Evolutionary conservation across 2,329 filamentous ascomycete genomes (phyloP).

Genomic region (Hyphodiscus sp.): DNA sequence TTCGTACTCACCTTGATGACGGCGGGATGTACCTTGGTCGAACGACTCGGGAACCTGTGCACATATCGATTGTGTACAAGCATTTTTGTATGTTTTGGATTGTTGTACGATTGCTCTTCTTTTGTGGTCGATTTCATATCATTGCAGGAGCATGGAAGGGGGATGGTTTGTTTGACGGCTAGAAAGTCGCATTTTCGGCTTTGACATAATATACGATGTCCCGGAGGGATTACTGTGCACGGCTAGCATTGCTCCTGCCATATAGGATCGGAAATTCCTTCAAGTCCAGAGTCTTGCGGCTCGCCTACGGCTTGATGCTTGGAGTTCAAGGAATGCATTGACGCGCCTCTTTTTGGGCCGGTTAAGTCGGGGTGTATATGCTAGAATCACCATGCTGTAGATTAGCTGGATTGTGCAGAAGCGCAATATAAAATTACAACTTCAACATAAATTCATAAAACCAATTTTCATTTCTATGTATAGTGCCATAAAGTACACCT

Average conservation of each 20-base stretch:
- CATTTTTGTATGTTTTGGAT: neutral
- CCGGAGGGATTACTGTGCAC: neutral
- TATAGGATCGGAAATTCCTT: neutral
- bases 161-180: neutral
- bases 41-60: neutral
- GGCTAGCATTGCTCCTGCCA: neutral
- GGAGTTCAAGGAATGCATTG: neutral
- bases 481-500: neutral
- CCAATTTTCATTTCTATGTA: neutral
- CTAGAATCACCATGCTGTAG: neutral
- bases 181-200: neutral
- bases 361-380: neutral
- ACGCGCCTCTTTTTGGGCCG: neutral
- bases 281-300: neutral
- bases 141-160: slow-evolving; percentile 9
- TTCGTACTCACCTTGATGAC: no score
- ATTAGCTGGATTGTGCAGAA: neutral
- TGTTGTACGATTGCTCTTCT: neutral
- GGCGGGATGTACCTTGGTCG: no score
- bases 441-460: neutral
- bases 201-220: neutral
- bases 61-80: neutral
- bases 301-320: neutral
- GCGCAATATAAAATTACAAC: neutral
- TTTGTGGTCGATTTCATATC: neutral